Percentiles rank a stretch among this genome's conserved stretches.
Conservation (phyloP, 176 grass and related monocot species). For the Tuctoria greenei region DNA sequence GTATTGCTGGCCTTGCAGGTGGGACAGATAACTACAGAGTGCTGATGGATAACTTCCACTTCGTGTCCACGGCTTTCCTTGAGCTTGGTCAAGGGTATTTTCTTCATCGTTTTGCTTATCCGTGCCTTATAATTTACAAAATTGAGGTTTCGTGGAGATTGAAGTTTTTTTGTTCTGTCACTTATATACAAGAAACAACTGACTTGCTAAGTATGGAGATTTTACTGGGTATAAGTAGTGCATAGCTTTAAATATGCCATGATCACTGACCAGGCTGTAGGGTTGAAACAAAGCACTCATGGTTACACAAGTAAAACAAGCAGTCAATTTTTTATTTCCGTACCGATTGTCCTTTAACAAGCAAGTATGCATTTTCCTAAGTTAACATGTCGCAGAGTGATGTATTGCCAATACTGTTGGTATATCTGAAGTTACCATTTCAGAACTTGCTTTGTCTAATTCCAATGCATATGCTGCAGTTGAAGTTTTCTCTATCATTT, state of each 20-base stretch:
- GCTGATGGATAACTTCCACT: conserved; percentile 86
- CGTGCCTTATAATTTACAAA: background rate
- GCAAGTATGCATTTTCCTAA: background rate
- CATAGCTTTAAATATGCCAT: background rate
- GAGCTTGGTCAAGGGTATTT: conserved; percentile 77
- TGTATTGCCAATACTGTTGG: conserved; percentile 8
- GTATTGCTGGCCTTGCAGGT: conserved; percentile 42
- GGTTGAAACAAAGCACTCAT: background rate
- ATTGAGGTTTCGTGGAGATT: background rate
- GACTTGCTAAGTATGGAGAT: conserved; percentile 2
- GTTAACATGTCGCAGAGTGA: background rate
- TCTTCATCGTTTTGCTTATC: background rate
- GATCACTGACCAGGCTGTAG: background rate
- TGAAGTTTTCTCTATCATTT: conserved; percentile 14
- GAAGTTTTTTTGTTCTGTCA: background rate
- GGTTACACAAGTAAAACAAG: conserved; percentile 2
- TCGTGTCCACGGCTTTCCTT: conserved; percentile 73
- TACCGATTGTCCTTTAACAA: conserved; percentile 4
- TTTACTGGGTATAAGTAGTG: conserved; percentile 11
- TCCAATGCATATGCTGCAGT: background rate
- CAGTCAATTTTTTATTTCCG: background rate
- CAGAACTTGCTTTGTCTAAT: conserved; percentile 11
- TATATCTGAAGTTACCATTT: background rate
- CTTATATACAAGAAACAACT: background rate
- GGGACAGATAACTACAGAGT: conserved; percentile 85